Conservation (phyloP, 2,329 filamentous ascomycete species). For the Pseudogymnoascus sp. region DNA sequence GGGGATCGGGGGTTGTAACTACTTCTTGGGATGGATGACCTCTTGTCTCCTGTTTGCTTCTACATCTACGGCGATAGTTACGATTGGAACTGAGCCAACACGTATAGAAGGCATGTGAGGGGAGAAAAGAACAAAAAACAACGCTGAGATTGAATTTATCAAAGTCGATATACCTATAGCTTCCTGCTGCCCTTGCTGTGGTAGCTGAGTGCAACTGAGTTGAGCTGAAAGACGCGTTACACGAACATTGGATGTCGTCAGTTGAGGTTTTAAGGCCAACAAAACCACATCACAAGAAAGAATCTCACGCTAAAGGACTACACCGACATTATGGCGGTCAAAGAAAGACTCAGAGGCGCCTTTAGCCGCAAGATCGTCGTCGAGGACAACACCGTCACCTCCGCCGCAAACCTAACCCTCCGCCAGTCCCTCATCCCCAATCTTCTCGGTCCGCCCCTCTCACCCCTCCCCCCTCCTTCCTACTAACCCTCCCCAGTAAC, state of each 20-base stretch:
- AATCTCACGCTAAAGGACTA: neutral
- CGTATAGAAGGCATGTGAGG: neutral
- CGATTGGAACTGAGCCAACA: neutral
- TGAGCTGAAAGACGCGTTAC: neutral
- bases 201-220: neutral
- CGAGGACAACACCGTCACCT: slow-evolving; percentile 23
- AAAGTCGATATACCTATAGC: neutral
- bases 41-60: neutral
- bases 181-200: neutral
- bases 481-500: slow-evolving; percentile 39
- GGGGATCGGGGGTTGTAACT: neutral
- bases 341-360: neutral
- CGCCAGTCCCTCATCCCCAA: slow-evolving; percentile 38
- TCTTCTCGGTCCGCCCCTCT: slow-evolving; percentile 25
- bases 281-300: neutral
- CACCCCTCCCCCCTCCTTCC: neutral
- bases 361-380: neutral
- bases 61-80: neutral
- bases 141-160: neutral
- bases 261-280: neutral
- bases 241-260: neutral
- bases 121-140: neutral
- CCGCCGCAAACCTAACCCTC: slow-evolving; percentile 36
- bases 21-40: neutral
- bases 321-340: neutral